Base-by-base conservation (phyloP, 257 asterid genomes). In the Ophiorrhiza pumila region DNA sequence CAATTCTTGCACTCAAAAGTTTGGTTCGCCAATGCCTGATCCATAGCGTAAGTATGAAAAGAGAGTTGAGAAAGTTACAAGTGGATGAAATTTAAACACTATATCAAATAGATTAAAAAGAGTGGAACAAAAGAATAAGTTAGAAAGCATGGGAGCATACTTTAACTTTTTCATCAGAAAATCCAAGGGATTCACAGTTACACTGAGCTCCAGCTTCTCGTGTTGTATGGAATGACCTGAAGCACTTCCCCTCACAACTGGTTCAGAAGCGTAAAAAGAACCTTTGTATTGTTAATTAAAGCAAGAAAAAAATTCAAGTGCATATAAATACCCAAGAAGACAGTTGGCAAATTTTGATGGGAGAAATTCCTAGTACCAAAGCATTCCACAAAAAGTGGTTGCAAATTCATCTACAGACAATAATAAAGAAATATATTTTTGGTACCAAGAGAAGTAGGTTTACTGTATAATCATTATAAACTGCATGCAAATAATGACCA, bases 211-310 rank as follows among this genome's bases (percentile, higher is more conserved):
- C 96, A 74, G 82, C 90, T 73, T 79, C 83, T 52, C 34, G 57
- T 31, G 91, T 89, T 62, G 93, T 85, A 82, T 91, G 97, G 76
- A 91, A 91, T 74, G 97, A 85, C 87, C 97, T 84, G 86, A 91
- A 74, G 83, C 97, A 91, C 84, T 80, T 91, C 47, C 97, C 97
- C 23, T 89, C 96, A 45, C 97, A 91, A 56, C 96, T 91, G 82
- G 71, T 74, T 57, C n/a, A n/a, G n/a, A n/a, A n/a, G 57, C 42
- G 35, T 76, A 60, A 5, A 72, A 56, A 59, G n/a, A 73, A 59
- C 46, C 68, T 41, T 14, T 20, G 27, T 53, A 37, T 25, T 6
- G 5, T 46, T n/a, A n/a, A n/a, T n/a, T n/a, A n/a, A n/a, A n/a
- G n/a, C n/a, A n/a, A n/a, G n/a, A n/a, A n/a, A n/a, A n/a, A n/a